phyloP scores from a whole-genome alignment of 2,329 filamentous ascomycete species.

The Ceratocystis harringtonii region DNA sequence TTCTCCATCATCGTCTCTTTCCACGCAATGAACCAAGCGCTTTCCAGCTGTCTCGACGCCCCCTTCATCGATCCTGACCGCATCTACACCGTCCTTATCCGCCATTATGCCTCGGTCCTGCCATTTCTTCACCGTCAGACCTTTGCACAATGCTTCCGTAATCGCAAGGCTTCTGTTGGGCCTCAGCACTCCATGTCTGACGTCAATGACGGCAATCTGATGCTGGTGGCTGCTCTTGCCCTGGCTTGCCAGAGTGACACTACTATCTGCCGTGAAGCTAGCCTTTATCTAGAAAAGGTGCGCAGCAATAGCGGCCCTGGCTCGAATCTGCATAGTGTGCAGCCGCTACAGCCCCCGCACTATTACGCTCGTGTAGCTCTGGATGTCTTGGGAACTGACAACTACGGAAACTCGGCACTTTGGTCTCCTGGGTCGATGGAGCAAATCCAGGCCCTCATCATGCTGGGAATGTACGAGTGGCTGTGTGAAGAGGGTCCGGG shows the following conservation, averaged over 20 bases:
- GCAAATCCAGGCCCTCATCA: slow-evolving; percentile 6
- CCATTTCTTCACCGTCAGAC: slow-evolving; percentile 5
- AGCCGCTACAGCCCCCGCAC: background rate
- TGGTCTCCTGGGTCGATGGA: background rate
- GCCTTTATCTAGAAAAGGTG: background rate
- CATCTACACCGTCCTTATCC: background rate
- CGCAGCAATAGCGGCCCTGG: background rate
- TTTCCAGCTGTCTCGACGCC: background rate
- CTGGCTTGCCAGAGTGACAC: slow-evolving; percentile 7
- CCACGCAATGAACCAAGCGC: background rate
- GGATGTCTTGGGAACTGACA: background rate
- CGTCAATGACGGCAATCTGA: background rate
- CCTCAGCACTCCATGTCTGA: background rate
- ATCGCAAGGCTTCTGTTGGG: background rate
- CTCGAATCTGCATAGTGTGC: background rate
- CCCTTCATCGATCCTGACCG: background rate
- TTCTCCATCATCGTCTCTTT: background rate
- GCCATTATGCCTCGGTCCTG: background rate
- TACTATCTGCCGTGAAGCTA: background rate
- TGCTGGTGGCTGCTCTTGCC: slow-evolving; percentile 1
- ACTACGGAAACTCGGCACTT: background rate
- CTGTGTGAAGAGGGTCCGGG: background rate
- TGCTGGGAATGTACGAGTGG: slow-evolving; percentile 11
- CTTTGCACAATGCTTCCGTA: background rate
- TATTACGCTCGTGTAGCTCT: background rate